Conservation (phyloP, 169 alveolate species). For the Amoebophrya sp. region DNA sequence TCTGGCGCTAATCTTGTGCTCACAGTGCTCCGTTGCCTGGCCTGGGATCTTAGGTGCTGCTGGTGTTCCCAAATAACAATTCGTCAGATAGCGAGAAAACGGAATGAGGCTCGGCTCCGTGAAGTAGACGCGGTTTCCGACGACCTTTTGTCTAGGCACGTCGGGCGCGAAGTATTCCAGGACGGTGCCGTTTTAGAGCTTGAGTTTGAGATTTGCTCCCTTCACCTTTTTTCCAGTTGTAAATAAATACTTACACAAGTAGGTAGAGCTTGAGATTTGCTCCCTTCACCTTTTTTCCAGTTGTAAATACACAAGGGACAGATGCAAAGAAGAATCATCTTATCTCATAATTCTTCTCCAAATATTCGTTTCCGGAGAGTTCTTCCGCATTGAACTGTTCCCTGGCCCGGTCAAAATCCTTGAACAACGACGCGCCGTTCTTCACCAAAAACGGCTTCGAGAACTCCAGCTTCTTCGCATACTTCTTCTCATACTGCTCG, state of each 20-base stretch:
- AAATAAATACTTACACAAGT: too few relatives aligned
- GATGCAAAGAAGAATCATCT: too few relatives aligned
- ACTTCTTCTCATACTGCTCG: background rate
- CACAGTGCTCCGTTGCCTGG: background rate
- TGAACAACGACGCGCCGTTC: background rate
- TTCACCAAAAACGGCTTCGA: background rate
- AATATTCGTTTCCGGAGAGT: background rate
- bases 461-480: background rate
- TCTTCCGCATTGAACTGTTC: background rate
- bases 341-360: background rate
- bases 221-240: too few relatives aligned
- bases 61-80: background rate
- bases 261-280: too few relatives aligned
- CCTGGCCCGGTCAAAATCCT: background rate
- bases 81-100: background rate
- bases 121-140: background rate
- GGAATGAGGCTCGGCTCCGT: background rate
- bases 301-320: too few relatives aligned
- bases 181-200: too few relatives aligned
- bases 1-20: background rate
- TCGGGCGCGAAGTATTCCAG: background rate
- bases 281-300: too few relatives aligned
- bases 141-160: background rate
- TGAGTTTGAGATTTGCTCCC: too few relatives aligned
- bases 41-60: background rate